A percentile compares a stretch with the other conserved stretches of the same genome.
These are phyloP conservation scores for Aspergillus egyptiacus DNA, from an alignment of 495 filamentous ascomycete genomes.

Conservation along the genomic window DNA sequence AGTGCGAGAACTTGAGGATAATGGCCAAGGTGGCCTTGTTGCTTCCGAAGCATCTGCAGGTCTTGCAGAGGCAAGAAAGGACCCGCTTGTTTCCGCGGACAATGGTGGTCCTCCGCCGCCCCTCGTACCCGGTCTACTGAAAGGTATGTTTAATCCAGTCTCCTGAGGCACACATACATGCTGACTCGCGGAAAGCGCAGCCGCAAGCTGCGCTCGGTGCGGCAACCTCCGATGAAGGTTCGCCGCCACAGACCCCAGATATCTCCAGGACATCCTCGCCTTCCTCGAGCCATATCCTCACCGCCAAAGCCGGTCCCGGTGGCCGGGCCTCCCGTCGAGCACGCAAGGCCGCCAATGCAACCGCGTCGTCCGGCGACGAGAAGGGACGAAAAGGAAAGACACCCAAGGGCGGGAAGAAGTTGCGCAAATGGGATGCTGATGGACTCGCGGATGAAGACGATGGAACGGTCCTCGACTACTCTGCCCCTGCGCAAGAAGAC, in stretches of 20 bases:
- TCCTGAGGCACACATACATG: conserved; percentile 4
- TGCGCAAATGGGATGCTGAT: conserved; percentile 85
- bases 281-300: conserved; percentile 57
- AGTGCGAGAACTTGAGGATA: conserved; percentile 72
- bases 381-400: conserved; percentile 52
- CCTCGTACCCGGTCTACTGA: conserved; percentile 50
- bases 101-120: conserved; percentile 50
- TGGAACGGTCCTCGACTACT: conserved; percentile 80
- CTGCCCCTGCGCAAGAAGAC: conserved; percentile 52
- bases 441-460: conserved; percentile 84
- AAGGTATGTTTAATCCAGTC: conserved; percentile 26
- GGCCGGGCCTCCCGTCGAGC: conserved; percentile 74
- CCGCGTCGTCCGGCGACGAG: conserved; percentile 82
- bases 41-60: conserved; percentile 28
- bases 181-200: conserved; percentile 36
- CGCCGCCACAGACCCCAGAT: conserved; percentile 65
- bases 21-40: conserved; percentile 37
- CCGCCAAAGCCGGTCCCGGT: conserved; percentile 63
- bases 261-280: conserved; percentile 75
- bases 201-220: conserved; percentile 42
- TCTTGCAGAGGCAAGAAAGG: conserved; percentile 35
- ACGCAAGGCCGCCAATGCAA: conserved; percentile 62
- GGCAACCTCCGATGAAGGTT: conserved; percentile 47
- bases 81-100: conserved; percentile 40
- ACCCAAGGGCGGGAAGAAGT: conserved; percentile 66